Evolutionary conservation across 495 filamentous ascomycete species (phyloP), one percentile per base, ranked within the genome.

Genomic region (Aspergillus conjunctus): DNA sequence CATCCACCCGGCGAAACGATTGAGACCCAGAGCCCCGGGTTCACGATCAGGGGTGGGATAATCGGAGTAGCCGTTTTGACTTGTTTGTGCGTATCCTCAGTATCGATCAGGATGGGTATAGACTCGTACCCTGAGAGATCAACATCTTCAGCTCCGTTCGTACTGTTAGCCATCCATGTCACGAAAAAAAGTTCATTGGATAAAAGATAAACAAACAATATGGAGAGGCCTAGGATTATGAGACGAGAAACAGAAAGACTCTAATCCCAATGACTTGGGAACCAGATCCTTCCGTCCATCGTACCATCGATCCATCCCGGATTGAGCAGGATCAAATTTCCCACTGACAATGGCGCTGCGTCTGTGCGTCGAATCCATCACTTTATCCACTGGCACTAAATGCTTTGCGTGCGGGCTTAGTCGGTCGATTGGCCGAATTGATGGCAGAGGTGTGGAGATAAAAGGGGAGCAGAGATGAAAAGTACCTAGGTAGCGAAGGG

Each of bases 271-370:
- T 48, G 15, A 48, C 20, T 48, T 11, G 49, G 44, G 49, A 51
- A 51, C 22, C 49, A 51, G 49, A 51, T 51, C 49, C 49, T 51
- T 51, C 49, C 49, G 49, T 11, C 49, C 49, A n/a, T 51, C 26
- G n/a, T 20, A 2, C 7, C 10, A 21, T 20, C 17, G 18, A 21
- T 21, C 44, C 44, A 18, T 20, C 17, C 20, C 44, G 18, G 44
- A 48, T 48, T 20, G 7, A 21, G 20, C 18, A 26, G 17, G 17
- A 18, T 17, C 26, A 4, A 51, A n/a, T 51, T 51, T 51, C 49
- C 26, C 12, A 32, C 49, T 2, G 26, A 26, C 26, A 26, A 2
- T 26, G 26, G 26, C 26, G 26, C 26, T 17, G 49, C 49, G 44
- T 48, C 44, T 17, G 50, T 33, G 50, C 50, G 37, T n/a, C 11